These are phyloP conservation scores for Calonectria hongkongensis DNA, from an alignment of 2,329 filamentous ascomycete genomes.

Conservation along the genomic window DNA sequence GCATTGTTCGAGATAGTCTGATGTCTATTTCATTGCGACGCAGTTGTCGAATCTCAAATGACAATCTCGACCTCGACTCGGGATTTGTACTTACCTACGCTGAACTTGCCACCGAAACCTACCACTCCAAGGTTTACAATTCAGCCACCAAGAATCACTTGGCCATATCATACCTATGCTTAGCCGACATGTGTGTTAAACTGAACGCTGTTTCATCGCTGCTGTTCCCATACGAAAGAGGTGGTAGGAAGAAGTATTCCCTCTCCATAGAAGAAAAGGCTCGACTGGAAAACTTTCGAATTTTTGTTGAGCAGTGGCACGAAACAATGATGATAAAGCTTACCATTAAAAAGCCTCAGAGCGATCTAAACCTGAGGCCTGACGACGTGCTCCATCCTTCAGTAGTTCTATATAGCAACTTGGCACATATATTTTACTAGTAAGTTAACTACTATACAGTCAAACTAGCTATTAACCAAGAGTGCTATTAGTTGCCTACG, in stretches of 20 bases:
- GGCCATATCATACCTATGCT: neutral
- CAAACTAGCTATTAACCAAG: neutral
- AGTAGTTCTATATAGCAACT: neutral
- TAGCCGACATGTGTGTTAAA: constrained; percentile 1
- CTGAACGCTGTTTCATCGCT: constrained; percentile 7
- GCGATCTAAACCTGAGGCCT: too few species aligned
- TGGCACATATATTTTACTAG: constrained; percentile 14
- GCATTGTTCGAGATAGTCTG: constrained; percentile 23
- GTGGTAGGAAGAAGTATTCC: neutral
- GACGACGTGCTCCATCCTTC: neutral
- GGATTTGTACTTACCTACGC: neutral
- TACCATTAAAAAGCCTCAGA: neutral
- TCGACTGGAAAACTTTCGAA: neutral
- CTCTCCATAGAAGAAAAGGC: neutral
- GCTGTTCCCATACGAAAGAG: constrained; percentile 19
- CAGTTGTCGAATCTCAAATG: constrained; percentile 17
- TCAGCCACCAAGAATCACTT: neutral
- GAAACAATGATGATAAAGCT: neutral
- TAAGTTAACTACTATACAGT: neutral
- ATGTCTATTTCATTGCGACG: constrained; percentile 2
- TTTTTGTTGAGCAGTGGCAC: neutral
- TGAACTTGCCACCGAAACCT: neutral
- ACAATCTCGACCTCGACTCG: neutral
- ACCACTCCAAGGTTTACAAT: constrained; percentile 15
- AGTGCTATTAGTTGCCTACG: neutral